Evolutionary conservation across 176 grass and related monocot genomes (phyloP), one percentile per base, ranked within the genome.

Genomic region (Triticum turgidum): DNA sequence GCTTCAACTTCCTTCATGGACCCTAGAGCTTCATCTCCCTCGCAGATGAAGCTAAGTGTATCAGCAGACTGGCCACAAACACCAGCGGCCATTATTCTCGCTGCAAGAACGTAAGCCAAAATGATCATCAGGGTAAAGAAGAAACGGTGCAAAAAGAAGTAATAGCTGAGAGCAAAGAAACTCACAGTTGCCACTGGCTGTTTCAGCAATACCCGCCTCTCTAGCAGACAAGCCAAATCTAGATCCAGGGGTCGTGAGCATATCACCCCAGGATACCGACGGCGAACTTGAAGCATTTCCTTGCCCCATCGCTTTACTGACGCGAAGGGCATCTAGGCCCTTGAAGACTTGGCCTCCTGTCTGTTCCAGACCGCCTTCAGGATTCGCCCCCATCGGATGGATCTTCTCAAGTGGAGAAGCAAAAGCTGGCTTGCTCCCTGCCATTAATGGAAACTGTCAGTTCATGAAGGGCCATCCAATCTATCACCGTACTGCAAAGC

Each of bases 1-100:
- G 91, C 93, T 89, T 95, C 93, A 62, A 95, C 75, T 89, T 92
- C 91, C 78, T 89, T 80, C 93, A 92, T 92, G 69, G 91, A 89
- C 41, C 80, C 68, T 82, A 92, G 80, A 80, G 88, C 84, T 62
- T 95, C 93, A 87, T 95, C 84, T 73, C 61, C 78, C 5, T 73
- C 81, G 22, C 44, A 83, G 64, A 84, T 82, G 21, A 87, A 91
- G 34, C 38, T 76, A 82, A 44, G 61, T 79, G 81, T 44, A 82
- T 85, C 77, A 85, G 71, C 44, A 89, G 84, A 86, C 64, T 83
- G 93, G 42, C 77, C 78, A 54, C 79, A 63, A 79, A 73, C 24
- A 76, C 47, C 78, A 35, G 10, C 79, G 82, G 73, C 75, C 45
- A 78, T 82, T 59, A 85, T 69, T 86, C 73, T 89, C 37, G 80